Base-by-base conservation (phyloP, 108 stramenopile species). In the Skeletonema grethae region DNA sequence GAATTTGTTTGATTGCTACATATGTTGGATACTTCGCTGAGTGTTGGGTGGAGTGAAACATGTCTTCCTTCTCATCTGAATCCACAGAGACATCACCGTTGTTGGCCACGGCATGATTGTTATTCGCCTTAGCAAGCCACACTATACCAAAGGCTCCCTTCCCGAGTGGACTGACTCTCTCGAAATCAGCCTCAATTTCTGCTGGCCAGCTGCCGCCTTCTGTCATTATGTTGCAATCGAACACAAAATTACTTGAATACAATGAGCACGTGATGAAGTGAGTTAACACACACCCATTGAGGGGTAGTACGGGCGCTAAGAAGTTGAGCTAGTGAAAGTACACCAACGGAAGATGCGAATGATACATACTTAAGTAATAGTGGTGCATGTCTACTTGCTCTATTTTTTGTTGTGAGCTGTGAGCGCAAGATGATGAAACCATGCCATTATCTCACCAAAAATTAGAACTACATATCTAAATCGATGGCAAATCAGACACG, bases 1-100 rank as follows among this genome's bases (percentile, higher is more conserved):
- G 73, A 66, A 94, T 94, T 39, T 88, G 86, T 58, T 94, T 94
- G 53, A 94, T 82, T 13, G 92, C 92, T 18, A 89, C 90, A 59
- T 79, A 91, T 35, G 16, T 15, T 12, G 61, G 69, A 36, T 46
- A 12, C n/a, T 65, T 30, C 1, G 29, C 53, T 30, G 5, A 1
- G 2, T 5, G 4, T 29, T 58, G 22, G 59, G 18, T 9, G 34
- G 69, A 15, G 29, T 45, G 55, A 45, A 65, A 73, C 13, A 34
- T 29, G 22, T 58, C 41, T 41, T 68, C 75, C 12, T 58, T 28
- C 24, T 69, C 68, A 39, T 57, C 36, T 5, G 68, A 41, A 15
- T 77, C 76, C 53, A 77, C 35, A 29, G 62, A 69, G 1, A 85
- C 86, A 43, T 68, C 76, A 25, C 59, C 76, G 34, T 71, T 64